Evolutionary conservation across 2,329 filamentous ascomycete species (phyloP), one percentile per base, ranked within the genome.

Genomic region (Knufia fluminis): DNA sequence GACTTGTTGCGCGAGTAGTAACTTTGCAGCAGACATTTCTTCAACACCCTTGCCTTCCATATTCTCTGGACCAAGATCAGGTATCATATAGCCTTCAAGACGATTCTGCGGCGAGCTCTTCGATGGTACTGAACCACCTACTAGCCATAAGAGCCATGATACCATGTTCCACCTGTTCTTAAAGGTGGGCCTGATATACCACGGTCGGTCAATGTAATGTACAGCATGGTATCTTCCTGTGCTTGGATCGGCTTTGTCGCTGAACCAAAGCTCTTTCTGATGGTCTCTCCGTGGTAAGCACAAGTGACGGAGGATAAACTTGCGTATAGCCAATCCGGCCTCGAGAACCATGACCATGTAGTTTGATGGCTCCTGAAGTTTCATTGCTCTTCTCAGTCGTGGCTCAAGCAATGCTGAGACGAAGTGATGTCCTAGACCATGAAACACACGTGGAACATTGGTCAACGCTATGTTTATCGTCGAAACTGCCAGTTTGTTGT

Each of bases 401-500:
- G 80, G 75, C 19, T 80, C 80, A 74, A 88, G 77, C 48, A 86
- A 64, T 9, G 77, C 75, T 28, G 72, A 71, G 6, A 83, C 68
- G 23, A 76, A 66, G 40, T 79, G 69, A 24, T 70, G 61, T 1
- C 68, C 77, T 3, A 77, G 61, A 0, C 71, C 67, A 35, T 75
- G 68, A 14, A 73, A 54, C 12, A 66, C 45, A 51, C 59, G 49
- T 14, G 73, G 68, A 0, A 83, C 72, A 50, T 79, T 70, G 51
- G 74, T 78, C 24, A 84, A 61, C 23, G 87, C 64, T 50, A 88
- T 68, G 0, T 75, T 70, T 6, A 80, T 74, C 0, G 85, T 78
- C 49, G 79, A 71, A 32, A 76, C 65, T 0, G 82, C 83, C 12
- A 49, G 51, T 22, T 56, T 51, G 47, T 56, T 53, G 42, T 54